phyloP scores from a whole-genome alignment of 2,329 filamentous ascomycete genomes.

The Byssoonygena ceratinophila region DNA sequence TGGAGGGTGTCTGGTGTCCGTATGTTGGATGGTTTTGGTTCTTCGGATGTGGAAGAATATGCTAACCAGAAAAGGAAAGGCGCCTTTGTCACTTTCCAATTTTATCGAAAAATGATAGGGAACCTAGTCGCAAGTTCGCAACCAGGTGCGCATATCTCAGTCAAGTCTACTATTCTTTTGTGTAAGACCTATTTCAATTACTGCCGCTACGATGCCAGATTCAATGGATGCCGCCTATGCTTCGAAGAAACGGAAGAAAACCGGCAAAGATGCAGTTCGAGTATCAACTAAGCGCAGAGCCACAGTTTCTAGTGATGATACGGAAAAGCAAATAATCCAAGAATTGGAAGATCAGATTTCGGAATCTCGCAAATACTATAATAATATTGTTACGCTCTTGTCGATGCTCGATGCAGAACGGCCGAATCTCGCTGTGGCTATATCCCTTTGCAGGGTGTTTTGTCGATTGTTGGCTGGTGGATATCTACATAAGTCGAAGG shows the following conservation, averaged over 20 bases:
- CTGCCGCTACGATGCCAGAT: constrained; percentile 23
- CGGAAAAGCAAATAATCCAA: constrained; percentile 53
- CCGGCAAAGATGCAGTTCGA: constrained; percentile 24
- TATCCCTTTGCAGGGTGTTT: constrained; percentile 79
- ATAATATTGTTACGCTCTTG: constrained; percentile 70
- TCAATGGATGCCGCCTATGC: constrained; percentile 18
- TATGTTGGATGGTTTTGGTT: constrained; percentile 9
- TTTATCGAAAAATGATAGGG: background rate
- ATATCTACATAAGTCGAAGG: constrained; percentile 54
- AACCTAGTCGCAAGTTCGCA: too few species aligned
- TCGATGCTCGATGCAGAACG: constrained; percentile 45
- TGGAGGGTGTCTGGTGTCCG: too few species aligned
- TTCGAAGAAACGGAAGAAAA: constrained; percentile 35
- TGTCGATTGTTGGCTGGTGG: constrained; percentile 67
- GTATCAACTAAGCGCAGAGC: constrained; percentile 38
- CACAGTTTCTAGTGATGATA: constrained; percentile 34
- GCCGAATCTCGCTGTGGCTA: constrained; percentile 55
- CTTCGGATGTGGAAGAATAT: constrained; percentile 4
- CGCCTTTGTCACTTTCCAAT: background rate
- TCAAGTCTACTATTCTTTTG: background rate
- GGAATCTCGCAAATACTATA: constrained; percentile 81
- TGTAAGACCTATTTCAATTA: constrained; percentile 19
- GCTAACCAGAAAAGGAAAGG: constrained; percentile 10
- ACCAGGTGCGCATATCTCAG: background rate
- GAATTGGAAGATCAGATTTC: constrained; percentile 69